phyloP scores from a whole-genome alignment of 768 basidiomycete genomes.

The Rossbeevera mucosa region DNA sequence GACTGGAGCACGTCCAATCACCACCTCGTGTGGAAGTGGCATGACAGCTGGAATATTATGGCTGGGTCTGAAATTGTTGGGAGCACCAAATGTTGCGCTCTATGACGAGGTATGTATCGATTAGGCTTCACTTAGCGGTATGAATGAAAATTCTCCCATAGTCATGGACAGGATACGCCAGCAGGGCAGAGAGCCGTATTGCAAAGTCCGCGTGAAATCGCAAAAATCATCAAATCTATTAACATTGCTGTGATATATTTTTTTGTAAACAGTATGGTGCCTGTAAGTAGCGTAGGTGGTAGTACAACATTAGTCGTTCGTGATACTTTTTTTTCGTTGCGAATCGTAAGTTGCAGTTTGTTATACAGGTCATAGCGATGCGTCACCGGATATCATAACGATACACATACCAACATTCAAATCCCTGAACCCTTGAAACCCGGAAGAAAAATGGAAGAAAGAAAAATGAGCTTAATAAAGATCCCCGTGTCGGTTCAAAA shows the following conservation, averaged over 20 bases:
- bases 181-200: conserved; percentile 69
- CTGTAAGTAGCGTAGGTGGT: conserved; percentile 22
- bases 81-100: conserved; percentile 56
- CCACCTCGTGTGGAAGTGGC: conserved; percentile 88
- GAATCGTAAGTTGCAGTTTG: conserved; percentile 11
- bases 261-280: conserved; percentile 6
- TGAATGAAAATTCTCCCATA: conserved; percentile 32
- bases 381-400: conserved; percentile 7
- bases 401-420: conserved; percentile 23
- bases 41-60: conserved; percentile 97
- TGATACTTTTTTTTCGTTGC: conserved; percentile 12
- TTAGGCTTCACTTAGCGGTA: conserved; percentile 8
- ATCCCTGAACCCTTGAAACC: conserved; percentile 5
- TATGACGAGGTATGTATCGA: conserved; percentile 82
- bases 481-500: conserved; percentile 31
- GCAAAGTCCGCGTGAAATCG: conserved; percentile 38
- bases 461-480: conserved; percentile 14
- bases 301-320: conserved; percentile 27
- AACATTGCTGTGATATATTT: conserved; percentile 6
- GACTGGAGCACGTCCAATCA: conserved; percentile 55
- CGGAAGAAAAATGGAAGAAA: conserved; percentile 10
- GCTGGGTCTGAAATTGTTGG: conserved; percentile 80
- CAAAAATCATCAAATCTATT: conserved; percentile 7
- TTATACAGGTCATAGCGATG: conserved; percentile 14
- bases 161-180: conserved; percentile 96